Conservation (phyloP, 2,329 filamentous ascomycete species). For the Exophiala viscosa region DNA sequence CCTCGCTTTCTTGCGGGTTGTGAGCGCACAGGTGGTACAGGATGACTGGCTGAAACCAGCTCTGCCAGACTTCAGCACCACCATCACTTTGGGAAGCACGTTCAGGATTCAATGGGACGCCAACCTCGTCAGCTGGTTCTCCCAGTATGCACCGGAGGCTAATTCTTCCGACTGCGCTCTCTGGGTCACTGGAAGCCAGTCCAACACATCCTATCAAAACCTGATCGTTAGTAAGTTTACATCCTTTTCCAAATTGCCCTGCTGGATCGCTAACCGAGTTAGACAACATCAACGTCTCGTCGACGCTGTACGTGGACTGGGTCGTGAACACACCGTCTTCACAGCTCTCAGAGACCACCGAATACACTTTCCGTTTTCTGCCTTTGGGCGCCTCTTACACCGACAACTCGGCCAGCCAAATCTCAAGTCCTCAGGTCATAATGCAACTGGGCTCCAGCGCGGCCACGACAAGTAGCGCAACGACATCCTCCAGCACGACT, state of each 20-base stretch:
- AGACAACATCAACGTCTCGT: no score
- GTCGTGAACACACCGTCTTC: no score
- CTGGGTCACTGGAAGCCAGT: slow-evolving; percentile 8
- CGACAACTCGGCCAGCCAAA: no score
- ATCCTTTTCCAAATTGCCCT: no score
- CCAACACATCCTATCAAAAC: background rate
- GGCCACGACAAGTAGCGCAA: no score
- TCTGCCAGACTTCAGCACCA: slow-evolving; percentile 3
- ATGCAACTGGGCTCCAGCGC: no score
- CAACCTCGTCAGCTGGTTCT: background rate
- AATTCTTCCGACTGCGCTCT: slow-evolving; percentile 1
- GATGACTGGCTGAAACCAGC: slow-evolving; percentile 5
- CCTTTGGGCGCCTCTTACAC: no score
- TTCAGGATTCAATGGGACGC: slow-evolving; percentile 3
- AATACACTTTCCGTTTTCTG: slow-evolving; percentile 4
- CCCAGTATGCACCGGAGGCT: background rate
- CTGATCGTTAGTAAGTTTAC: slow-evolving; percentile 2
- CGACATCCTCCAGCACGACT: no score
- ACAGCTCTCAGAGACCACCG: background rate
- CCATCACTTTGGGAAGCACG: background rate
- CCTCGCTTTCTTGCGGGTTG: no score
- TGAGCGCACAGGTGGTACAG: slow-evolving; percentile 5
- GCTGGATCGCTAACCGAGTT: no score
- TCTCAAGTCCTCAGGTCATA: no score
- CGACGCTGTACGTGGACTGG: no score